Conservation (phyloP, 164 flowering plant genomes). For the Tetrastigma voinierianum region DNA sequence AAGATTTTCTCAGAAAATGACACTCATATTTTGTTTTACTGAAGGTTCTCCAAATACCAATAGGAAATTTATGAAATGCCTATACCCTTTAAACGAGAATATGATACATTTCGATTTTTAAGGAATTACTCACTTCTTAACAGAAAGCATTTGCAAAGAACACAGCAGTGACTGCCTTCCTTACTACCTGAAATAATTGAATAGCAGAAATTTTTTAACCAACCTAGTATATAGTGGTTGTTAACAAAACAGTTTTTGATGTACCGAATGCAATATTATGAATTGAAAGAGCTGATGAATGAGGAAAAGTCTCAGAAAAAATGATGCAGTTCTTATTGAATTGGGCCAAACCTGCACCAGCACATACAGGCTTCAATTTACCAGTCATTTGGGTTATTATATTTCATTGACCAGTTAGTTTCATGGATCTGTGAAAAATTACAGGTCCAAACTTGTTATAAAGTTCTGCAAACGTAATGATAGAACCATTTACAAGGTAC, state of each 20-base stretch:
- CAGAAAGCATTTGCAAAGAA: constrained; percentile 95
- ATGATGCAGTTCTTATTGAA: neutral
- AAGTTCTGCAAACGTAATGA: neutral
- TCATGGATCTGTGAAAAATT: too few relatives aligned
- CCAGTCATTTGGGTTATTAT: too few relatives aligned
- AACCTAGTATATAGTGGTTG: neutral
- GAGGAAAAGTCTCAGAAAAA: neutral
- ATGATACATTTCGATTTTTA: neutral
- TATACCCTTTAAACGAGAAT: neutral
- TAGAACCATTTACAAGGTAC: neutral
- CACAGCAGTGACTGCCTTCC: constrained; percentile 93
- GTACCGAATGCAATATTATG: neutral
- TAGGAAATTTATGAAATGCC: neutral
- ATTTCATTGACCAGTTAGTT: too few relatives aligned
- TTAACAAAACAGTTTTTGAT: neutral
- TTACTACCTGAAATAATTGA: constrained; percentile 50
- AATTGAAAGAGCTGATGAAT: neutral
- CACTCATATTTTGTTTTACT: neutral
- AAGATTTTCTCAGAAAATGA: neutral
- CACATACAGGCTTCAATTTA: neutral
- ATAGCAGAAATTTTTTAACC: neutral
- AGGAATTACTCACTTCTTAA: constrained; percentile 67
- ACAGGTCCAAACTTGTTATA: neutral
- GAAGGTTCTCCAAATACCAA: neutral
- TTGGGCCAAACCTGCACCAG: too few relatives aligned